Conservation (phyloP, 2,329 filamentous ascomycete genomes). For the Talaromyces sp. region DNA sequence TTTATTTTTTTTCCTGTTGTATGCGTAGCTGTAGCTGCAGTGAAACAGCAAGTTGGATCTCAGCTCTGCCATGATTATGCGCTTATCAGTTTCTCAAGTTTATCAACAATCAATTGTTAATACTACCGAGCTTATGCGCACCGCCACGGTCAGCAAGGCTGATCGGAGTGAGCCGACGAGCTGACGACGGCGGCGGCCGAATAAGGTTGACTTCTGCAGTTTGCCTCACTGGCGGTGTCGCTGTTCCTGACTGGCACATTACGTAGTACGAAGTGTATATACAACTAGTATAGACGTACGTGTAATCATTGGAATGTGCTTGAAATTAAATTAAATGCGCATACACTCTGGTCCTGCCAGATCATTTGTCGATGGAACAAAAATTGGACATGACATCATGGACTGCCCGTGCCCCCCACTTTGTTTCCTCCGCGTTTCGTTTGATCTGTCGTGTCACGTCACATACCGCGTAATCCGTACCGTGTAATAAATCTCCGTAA, state of each 20-base stretch:
- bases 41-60: background rate
- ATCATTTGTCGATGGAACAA: background rate
- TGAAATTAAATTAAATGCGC: too few relatives aligned
- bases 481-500: background rate
- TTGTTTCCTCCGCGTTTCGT: background rate
- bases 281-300: too few relatives aligned
- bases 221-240: background rate
- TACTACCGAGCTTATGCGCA: background rate
- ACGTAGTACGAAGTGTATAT: too few relatives aligned
- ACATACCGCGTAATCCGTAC: background rate
- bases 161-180: background rate
- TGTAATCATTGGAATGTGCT: too few relatives aligned
- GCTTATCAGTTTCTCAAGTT: too few relatives aligned
- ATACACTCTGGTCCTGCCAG: too few relatives aligned
- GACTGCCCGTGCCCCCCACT: background rate
- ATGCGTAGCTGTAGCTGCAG: background rate
- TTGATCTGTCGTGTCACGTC: background rate
- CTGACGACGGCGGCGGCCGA: background rate
- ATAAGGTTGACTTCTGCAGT: background rate
- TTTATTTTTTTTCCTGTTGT: background rate
- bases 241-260: background rate
- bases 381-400: background rate
- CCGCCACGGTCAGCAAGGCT: background rate
- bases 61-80: background rate
- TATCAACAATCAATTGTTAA: too few relatives aligned